Conservation (phyloP, 495 filamentous ascomycete species). For the Tuber borchii region DNA sequence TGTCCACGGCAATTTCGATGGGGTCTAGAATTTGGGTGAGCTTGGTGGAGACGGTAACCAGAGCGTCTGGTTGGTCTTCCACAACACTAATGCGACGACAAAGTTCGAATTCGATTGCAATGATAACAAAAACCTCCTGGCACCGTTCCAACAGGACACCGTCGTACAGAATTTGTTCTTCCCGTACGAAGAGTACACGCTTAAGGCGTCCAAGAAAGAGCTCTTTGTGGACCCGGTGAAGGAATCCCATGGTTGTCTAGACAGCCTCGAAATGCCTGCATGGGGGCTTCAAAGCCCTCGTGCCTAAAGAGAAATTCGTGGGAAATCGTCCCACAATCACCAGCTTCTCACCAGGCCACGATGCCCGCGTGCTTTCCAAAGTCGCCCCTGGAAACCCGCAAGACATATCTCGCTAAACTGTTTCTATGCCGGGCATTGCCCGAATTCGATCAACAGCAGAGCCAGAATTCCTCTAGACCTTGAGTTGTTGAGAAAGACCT, state of each 20-base stretch:
- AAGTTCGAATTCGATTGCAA: constrained; percentile 58
- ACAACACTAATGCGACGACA: constrained; percentile 55
- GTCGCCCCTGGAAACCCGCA: constrained; percentile 47
- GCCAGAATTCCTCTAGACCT: too few species aligned
- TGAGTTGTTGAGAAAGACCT: too few species aligned
- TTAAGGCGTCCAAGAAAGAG: constrained; percentile 45
- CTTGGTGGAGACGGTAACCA: constrained; percentile 47
- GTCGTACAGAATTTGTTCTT: constrained; percentile 64
- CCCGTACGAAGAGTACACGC: constrained; percentile 53
- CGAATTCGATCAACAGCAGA: too few species aligned
- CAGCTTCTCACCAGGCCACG: constrained; percentile 59
- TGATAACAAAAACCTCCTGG: constrained; percentile 50
- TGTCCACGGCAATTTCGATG: constrained; percentile 49
- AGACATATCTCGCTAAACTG: too few species aligned
- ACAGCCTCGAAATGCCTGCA: constrained; percentile 49
- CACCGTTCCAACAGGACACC: constrained; percentile 53
- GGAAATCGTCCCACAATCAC: constrained; percentile 61
- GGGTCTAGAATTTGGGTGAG: constrained; percentile 50
- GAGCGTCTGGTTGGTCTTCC: constrained; percentile 61
- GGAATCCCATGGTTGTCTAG: constrained; percentile 54
- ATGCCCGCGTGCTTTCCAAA: constrained; percentile 53
- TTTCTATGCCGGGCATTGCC: too few species aligned
- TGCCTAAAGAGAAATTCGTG: constrained; percentile 50
- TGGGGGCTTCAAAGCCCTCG: constrained; percentile 62
- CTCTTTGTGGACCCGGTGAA: constrained; percentile 47